These are phyloP conservation scores for Arachnopeziza araneosa DNA, from an alignment of 2,329 filamentous ascomycete species.

Conservation along the genomic window DNA sequence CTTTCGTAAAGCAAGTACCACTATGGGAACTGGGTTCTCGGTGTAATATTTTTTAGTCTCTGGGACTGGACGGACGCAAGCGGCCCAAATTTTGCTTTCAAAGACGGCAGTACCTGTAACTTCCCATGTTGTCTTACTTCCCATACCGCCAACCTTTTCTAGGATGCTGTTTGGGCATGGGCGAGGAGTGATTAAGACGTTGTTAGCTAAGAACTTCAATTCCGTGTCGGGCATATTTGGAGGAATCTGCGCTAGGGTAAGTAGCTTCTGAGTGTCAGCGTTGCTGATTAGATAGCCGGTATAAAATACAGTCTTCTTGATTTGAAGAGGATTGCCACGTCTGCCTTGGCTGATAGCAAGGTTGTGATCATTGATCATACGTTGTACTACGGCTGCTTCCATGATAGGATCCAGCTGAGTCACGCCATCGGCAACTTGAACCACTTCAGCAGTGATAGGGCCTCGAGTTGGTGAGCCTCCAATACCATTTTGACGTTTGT, in stretches of 20 bases:
- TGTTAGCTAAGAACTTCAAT: conserved; percentile 78
- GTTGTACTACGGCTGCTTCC: conserved; percentile 80
- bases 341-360: conserved; percentile 41
- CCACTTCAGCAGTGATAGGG: conserved; percentile 70
- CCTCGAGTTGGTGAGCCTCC: conserved; percentile 51
- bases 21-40: conserved; percentile 70
- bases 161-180: conserved; percentile 67
- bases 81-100: conserved; percentile 85
- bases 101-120: conserved; percentile 69
- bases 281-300: conserved; percentile 82
- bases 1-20: conserved; percentile 77
- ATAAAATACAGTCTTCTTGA: conserved; percentile 86
- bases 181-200: conserved; percentile 81
- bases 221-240: conserved; percentile 59
- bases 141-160: conserved; percentile 80
- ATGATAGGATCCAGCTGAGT: conserved; percentile 69
- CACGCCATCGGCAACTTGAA: conserved; percentile 75
- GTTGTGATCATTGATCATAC: conserved; percentile 87
- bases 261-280: conserved; percentile 65
- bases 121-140: conserved; percentile 77
- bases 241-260: conserved; percentile 63
- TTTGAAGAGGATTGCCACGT: conserved; percentile 48
- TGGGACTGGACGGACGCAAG: conserved; percentile 67
- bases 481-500: conserved; percentile 46
- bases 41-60: conserved; percentile 65